Evolutionary conservation across 2,329 filamentous ascomycete species (phyloP), one percentile per base, ranked within the genome.

Genomic region (Penicillium expansum): DNA sequence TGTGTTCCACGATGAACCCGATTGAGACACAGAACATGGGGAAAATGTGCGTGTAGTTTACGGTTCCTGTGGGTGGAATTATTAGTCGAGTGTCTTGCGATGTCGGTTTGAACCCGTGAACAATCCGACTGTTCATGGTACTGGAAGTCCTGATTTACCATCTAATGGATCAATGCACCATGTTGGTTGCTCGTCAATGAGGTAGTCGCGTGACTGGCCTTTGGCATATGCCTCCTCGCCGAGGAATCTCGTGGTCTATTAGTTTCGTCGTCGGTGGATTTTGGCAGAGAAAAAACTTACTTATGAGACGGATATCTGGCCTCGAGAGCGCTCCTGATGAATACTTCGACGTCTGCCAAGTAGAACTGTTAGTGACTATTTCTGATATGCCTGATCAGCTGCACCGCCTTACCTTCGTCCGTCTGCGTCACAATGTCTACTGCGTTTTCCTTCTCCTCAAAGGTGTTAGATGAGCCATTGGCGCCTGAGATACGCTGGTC

Each of bases 1-100:
- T 72, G 7, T 82, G 79, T 18, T 81, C 73, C 53, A 89, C 68
- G 24, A 87, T 78, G 67, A 92, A 86, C 48, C 81, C 88, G 66
- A 92, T 91, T 35, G 86, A 90, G 42, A 92, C 86, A 72, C 89
- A 92, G 75, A 90, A 91, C 86, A 91, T 90, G 57, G 88, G 88
- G 68, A 90, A 91, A 6, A 90, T 80, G 71, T 92, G 89, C 30
- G 88, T 90, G 75, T 89, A 92, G 77, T 92, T 92, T 58, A 92
- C 88, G 3, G 89, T 92, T 42, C 82, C 79, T 80, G 42, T 5
- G 18, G 9, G 11, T 13, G 16, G 37, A 16, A 11, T n/a, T 22
- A 42, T 48, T 41, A 33, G 20, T 49, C 10, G 10, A 8, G 27
- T 22, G 5, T 45, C 16, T 35, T 22, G 39, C 9, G 14, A 32